These are phyloP conservation scores for Trichoderma atroviride DNA, from an alignment of 2,329 filamentous ascomycete species.

Conservation along the genomic window DNA sequence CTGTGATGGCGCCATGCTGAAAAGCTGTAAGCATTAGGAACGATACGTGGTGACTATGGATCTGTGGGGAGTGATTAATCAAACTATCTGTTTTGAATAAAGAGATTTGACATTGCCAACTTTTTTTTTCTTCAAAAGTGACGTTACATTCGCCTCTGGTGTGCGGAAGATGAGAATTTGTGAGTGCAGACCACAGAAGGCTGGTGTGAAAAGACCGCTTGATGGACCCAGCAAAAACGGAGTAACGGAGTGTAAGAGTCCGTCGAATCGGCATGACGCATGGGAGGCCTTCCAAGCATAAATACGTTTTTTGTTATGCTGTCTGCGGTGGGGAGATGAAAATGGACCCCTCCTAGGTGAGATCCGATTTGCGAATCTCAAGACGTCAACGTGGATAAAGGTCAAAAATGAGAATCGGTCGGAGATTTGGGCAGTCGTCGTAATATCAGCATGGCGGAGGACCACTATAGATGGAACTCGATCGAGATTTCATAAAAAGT, in stretches of 20 bases:
- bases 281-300: slow-evolving; percentile 12
- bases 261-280: neutral
- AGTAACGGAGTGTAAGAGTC: neutral
- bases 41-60: neutral
- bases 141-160: neutral
- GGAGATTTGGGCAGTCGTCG: neutral
- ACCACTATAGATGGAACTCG: neutral
- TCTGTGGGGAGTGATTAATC: slow-evolving; percentile 8
- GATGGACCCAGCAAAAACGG: neutral
- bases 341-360: neutral
- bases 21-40: neutral
- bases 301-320: neutral
- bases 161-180: neutral
- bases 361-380: slow-evolving; percentile 18
- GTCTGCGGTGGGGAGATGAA: neutral
- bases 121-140: neutral
- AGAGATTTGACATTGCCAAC: neutral
- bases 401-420: neutral
- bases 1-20: slow-evolving; percentile 8
- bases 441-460: neutral
- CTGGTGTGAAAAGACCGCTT: neutral
- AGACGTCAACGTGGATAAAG: slow-evolving; percentile 1
- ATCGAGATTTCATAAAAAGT: neutral
- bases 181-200: neutral
- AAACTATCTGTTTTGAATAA: neutral